Evolutionary conservation across 1,284 basidiomycete species (phyloP).

Genomic region (Trichosporon sp.): DNA sequence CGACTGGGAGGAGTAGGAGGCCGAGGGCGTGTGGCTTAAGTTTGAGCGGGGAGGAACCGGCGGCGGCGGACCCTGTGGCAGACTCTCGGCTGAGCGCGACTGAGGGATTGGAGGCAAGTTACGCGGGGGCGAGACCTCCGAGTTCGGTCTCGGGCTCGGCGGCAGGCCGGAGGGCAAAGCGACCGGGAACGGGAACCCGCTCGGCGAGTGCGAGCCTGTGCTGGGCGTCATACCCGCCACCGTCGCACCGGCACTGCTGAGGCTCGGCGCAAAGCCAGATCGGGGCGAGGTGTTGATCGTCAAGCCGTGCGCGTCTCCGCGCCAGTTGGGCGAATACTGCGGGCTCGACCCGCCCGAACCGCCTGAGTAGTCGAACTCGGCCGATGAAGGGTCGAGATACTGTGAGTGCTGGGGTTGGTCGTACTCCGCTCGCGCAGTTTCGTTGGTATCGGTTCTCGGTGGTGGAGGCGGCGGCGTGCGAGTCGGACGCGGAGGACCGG

Average conservation of each 20-base stretch:
- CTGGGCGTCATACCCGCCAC: not conserved
- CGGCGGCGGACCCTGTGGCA: slow-evolving; percentile 9
- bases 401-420: not conserved
- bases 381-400: slow-evolving; percentile 3
- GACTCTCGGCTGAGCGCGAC: not conserved
- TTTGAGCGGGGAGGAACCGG: slow-evolving; percentile 27
- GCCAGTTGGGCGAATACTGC: slow-evolving; percentile 11
- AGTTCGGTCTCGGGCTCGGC: not conserved
- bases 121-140: not conserved
- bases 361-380: not conserved
- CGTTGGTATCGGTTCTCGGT: not conserved
- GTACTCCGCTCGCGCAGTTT: not conserved
- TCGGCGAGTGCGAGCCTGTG: slow-evolving; percentile 11
- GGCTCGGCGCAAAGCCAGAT: not conserved
- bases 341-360: not conserved
- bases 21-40: slow-evolving; percentile 9
- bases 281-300: slow-evolving; percentile 12
- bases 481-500: not conserved
- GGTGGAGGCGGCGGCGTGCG: not conserved
- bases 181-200: slow-evolving; percentile 15
- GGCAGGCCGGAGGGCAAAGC: not conserved
- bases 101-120: not conserved
- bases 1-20: not conserved
- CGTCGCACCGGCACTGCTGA: not conserved
- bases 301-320: slow-evolving; percentile 6